A percentile compares a stretch with the other conserved stretches of the same genome.
phyloP scores from a whole-genome alignment of 192 early-diverging fungal species.

The Podila clonocystis region DNA sequence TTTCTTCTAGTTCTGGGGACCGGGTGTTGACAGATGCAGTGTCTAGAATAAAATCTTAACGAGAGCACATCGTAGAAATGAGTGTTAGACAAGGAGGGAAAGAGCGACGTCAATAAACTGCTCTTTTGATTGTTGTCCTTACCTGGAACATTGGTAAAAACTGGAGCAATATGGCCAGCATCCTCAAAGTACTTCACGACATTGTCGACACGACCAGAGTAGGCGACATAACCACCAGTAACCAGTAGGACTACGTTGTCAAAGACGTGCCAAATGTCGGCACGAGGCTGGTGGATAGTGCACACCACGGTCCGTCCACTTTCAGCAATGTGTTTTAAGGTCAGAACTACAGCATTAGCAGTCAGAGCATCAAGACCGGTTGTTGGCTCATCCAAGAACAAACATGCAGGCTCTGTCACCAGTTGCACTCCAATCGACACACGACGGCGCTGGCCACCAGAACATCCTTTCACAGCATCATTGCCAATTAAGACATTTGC shows the following conservation, averaged over 20 bases:
- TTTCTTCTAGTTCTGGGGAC: conserved; percentile 23
- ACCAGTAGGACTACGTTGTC: conserved; percentile 83
- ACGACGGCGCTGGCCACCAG: conserved; percentile 43
- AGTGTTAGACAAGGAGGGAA: neutral
- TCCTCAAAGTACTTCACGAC: conserved; percentile 49
- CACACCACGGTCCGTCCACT: conserved; percentile 71
- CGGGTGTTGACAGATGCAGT: conserved; percentile 43
- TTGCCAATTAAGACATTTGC: conserved; percentile 44
- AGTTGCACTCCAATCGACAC: conserved; percentile 47
- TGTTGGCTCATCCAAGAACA: conserved; percentile 48
- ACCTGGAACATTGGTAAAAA: conserved; percentile 43
- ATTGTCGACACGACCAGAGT: conserved; percentile 46
- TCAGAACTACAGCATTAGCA: conserved; percentile 44
- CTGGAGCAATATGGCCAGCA: conserved; percentile 40
- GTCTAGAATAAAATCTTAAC: conserved; percentile 41
- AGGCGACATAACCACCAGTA: conserved; percentile 59
- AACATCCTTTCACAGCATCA: conserved; percentile 32
- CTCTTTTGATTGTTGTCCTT: neutral
- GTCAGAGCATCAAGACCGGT: conserved; percentile 43
- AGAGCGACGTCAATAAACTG: neutral
- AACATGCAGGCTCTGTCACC: conserved; percentile 39
- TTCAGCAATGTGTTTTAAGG: conserved; percentile 36
- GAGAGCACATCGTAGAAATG: neutral
- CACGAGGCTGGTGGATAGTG: conserved; percentile 90
- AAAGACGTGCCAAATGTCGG: conserved; percentile 83